phyloP scores from a whole-genome alignment of 2,329 filamentous ascomycete species.

The Colletotrichum magnum region DNA sequence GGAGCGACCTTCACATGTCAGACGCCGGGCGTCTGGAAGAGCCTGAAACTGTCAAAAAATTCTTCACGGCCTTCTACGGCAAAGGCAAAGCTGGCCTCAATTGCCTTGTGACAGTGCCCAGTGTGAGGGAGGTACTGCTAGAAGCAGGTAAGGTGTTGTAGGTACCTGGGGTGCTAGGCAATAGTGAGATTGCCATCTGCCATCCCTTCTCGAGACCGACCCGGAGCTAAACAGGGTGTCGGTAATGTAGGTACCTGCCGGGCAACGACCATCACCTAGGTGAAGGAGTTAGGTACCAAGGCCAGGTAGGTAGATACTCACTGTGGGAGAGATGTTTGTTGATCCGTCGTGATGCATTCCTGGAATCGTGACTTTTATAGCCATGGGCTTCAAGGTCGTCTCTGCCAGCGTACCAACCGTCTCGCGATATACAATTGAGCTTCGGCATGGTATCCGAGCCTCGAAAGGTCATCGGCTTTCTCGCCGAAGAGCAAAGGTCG shows the following conservation, averaged over 20 bases:
- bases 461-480: background rate
- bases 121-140: background rate
- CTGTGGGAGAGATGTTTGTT: background rate
- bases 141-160: background rate
- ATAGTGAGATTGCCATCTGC: constrained; percentile 12
- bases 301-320: background rate
- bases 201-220: constrained; percentile 8
- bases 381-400: no score
- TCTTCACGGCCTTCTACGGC: constrained; percentile 24
- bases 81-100: constrained; percentile 15
- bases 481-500: background rate
- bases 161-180: background rate
- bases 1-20: constrained; percentile 37
- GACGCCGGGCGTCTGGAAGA: constrained; percentile 3
- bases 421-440: no score
- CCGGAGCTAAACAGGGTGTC: background rate
- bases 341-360: no score
- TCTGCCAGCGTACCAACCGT: no score
- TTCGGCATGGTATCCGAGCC: background rate
- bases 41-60: constrained; percentile 36
- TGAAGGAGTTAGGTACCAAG: background rate
- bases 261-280: background rate
- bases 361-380: no score
- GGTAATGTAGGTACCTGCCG: no score
- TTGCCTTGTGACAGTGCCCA: constrained; percentile 33